Evolutionary conservation across 371 early-diverging fungal species (phyloP).

Genomic region (Actinomortierella ambigua): DNA sequence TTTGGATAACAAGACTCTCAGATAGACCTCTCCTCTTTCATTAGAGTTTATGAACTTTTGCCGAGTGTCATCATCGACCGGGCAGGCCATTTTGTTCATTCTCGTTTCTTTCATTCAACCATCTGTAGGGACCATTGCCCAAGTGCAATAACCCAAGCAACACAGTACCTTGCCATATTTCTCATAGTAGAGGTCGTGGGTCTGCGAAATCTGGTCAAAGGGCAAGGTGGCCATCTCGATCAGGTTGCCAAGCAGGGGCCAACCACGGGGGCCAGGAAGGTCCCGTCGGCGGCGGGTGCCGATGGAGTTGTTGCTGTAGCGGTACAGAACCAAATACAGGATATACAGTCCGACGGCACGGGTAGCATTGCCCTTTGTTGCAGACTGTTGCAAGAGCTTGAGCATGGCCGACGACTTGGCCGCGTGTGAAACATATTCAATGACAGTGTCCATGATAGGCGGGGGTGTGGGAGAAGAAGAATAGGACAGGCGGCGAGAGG

Average conservation of each 20-base stretch:
- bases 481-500: not conserved
- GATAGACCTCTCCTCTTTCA: too few relatives aligned
- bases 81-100: too few relatives aligned
- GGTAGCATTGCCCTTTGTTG: too few relatives aligned
- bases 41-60: too few relatives aligned
- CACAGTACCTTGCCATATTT: slow-evolving; percentile 17
- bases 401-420: slow-evolving; percentile 25
- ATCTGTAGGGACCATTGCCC: too few relatives aligned
- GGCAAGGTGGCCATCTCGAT: slow-evolving; percentile 10
- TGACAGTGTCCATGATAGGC: slow-evolving; percentile 5
- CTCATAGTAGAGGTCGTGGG: slow-evolving; percentile 25
- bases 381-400: slow-evolving; percentile 11
- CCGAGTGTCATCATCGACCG: too few relatives aligned
- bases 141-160: too few relatives aligned
- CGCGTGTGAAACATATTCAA: slow-evolving; percentile 13
- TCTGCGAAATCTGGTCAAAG: slow-evolving; percentile 22
- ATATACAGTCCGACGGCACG: slow-evolving; percentile 24
- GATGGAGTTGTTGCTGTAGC: slow-evolving; percentile 25
- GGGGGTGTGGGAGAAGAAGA: not conserved
- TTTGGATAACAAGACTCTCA: too few relatives aligned
- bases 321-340: slow-evolving; percentile 19
- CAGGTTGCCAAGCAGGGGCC: slow-evolving; percentile 38
- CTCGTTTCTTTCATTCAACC: too few relatives aligned
- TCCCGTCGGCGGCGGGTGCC: slow-evolving; percentile 34
- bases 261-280: slow-evolving; percentile 35